These are phyloP conservation scores for Wickerhamomyces tratensis DNA, from an alignment of 805 yeast species.

Conservation along the genomic window DNA sequence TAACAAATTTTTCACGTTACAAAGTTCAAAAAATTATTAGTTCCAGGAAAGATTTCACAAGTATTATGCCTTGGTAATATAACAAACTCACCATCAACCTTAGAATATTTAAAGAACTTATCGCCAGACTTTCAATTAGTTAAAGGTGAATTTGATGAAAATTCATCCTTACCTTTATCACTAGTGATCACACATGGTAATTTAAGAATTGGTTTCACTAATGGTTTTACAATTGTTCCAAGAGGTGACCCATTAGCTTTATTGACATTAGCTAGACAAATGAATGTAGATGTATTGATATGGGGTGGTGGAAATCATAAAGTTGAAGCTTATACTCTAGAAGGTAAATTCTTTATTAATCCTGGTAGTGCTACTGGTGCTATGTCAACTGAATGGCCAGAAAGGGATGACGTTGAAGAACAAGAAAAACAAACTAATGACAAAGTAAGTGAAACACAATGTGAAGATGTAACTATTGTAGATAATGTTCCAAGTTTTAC, in stretches of 20 bases:
- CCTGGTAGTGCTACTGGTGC: constrained; percentile 99
- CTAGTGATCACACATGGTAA: constrained; percentile 59
- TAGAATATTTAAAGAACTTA: constrained; percentile 52
- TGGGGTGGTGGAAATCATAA: constrained; percentile 95
- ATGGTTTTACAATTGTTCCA: constrained; percentile 80
- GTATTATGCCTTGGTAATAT: constrained; percentile 82
- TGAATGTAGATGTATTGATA: constrained; percentile 83
- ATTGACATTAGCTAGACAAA: constrained; percentile 73
- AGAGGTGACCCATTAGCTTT: constrained; percentile 80
- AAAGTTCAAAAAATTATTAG: constrained; percentile 64
- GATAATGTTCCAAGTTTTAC: constrained; percentile 72
- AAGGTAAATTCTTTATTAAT: constrained; percentile 87
- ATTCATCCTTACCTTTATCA: constrained; percentile 42
- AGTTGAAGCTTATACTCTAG: constrained; percentile 88
- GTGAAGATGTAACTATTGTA: constrained; percentile 9
- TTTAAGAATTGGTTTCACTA: constrained; percentile 73
- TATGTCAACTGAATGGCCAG: constrained; percentile 53
- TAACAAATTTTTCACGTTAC: constrained; percentile 2
- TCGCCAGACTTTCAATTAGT: constrained; percentile 71
- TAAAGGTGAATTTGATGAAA: constrained; percentile 72
- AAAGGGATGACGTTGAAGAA: constrained; percentile 35
- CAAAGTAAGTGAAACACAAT: constrained; percentile 14
- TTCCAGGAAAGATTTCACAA: constrained; percentile 80
- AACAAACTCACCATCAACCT: constrained; percentile 54
- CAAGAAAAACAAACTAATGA: constrained; percentile 10